Evolutionary conservation across 352 stramenopile species (phyloP).

Genomic region (Detonula confervacea): DNA sequence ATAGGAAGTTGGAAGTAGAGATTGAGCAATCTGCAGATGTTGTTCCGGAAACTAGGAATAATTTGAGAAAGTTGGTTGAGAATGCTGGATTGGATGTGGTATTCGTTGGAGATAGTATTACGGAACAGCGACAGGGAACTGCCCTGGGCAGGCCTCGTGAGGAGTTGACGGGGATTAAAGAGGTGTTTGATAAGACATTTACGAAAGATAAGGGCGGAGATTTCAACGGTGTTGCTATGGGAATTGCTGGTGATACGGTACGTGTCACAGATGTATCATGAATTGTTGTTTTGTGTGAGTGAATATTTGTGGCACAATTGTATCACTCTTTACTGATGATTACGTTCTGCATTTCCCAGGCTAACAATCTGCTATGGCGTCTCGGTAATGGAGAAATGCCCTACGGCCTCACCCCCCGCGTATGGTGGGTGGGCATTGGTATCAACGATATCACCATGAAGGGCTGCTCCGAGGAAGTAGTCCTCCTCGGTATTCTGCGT

Average conservation of each 20-base stretch:
- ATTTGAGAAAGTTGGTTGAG: background rate
- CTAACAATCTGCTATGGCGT: slow-evolving; percentile 72
- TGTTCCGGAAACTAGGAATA: background rate
- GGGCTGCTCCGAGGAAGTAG: slow-evolving; percentile 71
- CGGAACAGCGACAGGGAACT: slow-evolving; percentile 62
- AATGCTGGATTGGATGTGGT: slow-evolving; percentile 64
- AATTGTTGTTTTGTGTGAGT: background rate
- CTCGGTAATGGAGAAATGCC: slow-evolving; percentile 73
- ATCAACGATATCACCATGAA: slow-evolving; percentile 69
- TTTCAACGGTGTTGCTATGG: slow-evolving; percentile 64
- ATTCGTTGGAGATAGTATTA: slow-evolving; percentile 74
- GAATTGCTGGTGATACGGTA: slow-evolving; percentile 71
- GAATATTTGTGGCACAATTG: too few relatives aligned
- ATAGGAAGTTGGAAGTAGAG: too few relatives aligned
- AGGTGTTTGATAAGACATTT: slow-evolving; percentile 72
- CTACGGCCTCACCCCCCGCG: slow-evolving; percentile 44
- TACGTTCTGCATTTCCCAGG: too few relatives aligned
- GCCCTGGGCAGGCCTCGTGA: slow-evolving; percentile 20
- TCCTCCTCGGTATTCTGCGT: slow-evolving; percentile 65
- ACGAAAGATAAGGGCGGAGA: slow-evolving; percentile 55
- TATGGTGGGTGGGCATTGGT: slow-evolving; percentile 74
- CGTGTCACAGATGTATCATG: too few relatives aligned
- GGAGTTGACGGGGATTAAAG: slow-evolving; percentile 43
- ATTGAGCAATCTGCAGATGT: too few relatives aligned
- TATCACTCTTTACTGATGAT: too few relatives aligned